Evolutionary conservation across 192 early-diverging fungal species (phyloP).

Genomic region (Helicostylum pulchrum): DNA sequence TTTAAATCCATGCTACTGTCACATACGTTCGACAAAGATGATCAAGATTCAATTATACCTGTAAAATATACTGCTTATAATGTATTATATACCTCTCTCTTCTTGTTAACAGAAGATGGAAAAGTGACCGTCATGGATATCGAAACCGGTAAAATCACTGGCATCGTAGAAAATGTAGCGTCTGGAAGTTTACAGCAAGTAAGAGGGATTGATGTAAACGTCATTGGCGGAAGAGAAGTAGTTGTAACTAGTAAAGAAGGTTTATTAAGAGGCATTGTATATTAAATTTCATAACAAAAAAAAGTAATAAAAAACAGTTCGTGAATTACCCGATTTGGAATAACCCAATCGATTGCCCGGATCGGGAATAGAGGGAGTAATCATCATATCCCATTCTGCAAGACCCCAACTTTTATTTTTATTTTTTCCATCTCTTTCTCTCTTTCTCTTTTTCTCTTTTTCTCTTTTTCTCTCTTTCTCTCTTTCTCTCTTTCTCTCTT

Average conservation of each 20-base stretch:
- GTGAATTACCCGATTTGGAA: no score
- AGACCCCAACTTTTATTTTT: no score
- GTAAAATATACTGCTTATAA: slow-evolving; percentile 39
- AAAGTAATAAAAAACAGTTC: background rate
- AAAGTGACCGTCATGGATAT: slow-evolving; percentile 34
- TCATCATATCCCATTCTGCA: no score
- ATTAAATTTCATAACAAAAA: background rate
- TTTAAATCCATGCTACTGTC: slow-evolving; percentile 10
- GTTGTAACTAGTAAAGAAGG: slow-evolving; percentile 36
- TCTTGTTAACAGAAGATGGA: slow-evolving; percentile 35
- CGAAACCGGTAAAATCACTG: slow-evolving; percentile 30
- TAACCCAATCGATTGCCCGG: no score
- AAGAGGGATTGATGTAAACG: slow-evolving; percentile 35
- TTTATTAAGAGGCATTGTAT: slow-evolving; percentile 28
- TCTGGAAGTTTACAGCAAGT: background rate
- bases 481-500: no score
- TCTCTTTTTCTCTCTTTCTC: no score
- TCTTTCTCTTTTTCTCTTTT: no score
- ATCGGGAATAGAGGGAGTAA: no score
- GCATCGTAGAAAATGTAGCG: slow-evolving; percentile 24
- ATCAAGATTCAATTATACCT: slow-evolving; percentile 9
- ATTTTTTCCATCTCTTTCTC: no score
- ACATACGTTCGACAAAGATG: slow-evolving; percentile 10
- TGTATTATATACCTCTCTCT: slow-evolving; percentile 27
- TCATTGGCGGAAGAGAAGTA: slow-evolving; percentile 31